Percentiles rank a stretch among this genome's conserved stretches.
phyloP scores from a whole-genome alignment of 179 eudicot species.

The Beta macrorhiza region DNA sequence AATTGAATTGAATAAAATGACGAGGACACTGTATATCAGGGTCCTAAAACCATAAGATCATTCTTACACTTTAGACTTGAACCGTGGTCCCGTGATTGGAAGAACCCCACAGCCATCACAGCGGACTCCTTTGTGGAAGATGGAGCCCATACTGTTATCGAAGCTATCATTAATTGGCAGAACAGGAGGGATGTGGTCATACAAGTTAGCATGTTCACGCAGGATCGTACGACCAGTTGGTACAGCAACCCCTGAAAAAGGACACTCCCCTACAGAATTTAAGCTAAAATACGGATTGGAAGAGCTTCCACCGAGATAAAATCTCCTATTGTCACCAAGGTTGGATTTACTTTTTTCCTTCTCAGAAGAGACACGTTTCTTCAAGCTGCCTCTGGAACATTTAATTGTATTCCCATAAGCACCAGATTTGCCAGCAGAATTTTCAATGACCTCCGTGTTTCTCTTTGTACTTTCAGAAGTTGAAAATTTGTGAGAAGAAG shows the following conservation, averaged over 20 bases:
- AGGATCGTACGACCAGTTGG: not conserved
- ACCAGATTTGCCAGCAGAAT: slow-evolving; percentile 11
- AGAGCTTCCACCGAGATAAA: slow-evolving; percentile 8
- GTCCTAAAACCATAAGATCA: not conserved
- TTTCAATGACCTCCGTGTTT: slow-evolving; percentile 20
- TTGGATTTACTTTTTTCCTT: slow-evolving; percentile 2
- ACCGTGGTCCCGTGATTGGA: slow-evolving; percentile 84
- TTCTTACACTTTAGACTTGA: slow-evolving; percentile 86
- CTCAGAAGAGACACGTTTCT: slow-evolving; percentile 10
- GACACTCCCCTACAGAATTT: slow-evolving; percentile 28
- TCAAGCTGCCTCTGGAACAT: not conserved
- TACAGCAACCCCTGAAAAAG: slow-evolving; percentile 33
- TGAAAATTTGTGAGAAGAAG: slow-evolving; percentile 1
- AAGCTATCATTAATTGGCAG: slow-evolving; percentile 12
- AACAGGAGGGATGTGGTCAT: not conserved
- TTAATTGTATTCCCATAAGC: not conserved
- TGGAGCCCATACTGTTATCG: slow-evolving; percentile 12
- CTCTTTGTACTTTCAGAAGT: slow-evolving; percentile 6
- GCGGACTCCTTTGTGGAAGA: slow-evolving; percentile 62
- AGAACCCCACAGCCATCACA: slow-evolving; percentile 81
- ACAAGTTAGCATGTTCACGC: not conserved
- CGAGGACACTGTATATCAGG: not conserved
- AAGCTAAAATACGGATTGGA: not conserved
- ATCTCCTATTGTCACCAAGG: slow-evolving; percentile 6
- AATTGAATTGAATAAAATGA: not conserved